Evolutionary conservation across 192 early-diverging fungal genomes (phyloP), one percentile per base, ranked within the genome.

Genomic region (Coemansia sp.): DNA sequence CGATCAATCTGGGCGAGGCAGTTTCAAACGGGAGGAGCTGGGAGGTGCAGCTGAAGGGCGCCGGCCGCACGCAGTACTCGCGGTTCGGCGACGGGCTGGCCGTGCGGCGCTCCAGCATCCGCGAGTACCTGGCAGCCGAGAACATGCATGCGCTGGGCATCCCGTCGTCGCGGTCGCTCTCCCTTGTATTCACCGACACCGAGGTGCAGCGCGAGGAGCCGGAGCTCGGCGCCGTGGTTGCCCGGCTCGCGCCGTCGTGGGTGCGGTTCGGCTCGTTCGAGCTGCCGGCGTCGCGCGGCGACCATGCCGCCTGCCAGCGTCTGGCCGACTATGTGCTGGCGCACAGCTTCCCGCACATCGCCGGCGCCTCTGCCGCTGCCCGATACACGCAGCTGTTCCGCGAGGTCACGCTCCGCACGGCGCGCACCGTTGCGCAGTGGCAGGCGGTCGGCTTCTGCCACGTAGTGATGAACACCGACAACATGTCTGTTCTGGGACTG

Each of bases 391-490:
- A 44, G 32, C 76, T 93, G 65, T 83, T 93, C 59, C 53, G 63
- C 39, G 67, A 84, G 38, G 84, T 93, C 1, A 84, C 87, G 4
- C 67, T 72, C 14, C 74, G 77, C 17, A 95, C 93, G 0, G 92
- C 92, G 0, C 55, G 70, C 14, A 92, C 89, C 85, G 85, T 93
- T 17, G 92, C 94, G 7, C 80, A 74, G 19, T 95, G 92, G 94
- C 92, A 94, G 76, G 78, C 86, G 0, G 75, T 89, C 38, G 93
- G 91, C 7, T 93, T 93, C 75, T 88, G 87, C 83, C 89, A 94
- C 61, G 90, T 93, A 39, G 94, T 95, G 2, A 91, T 95, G 90
- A 95, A 95, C 75, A 95, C 94, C 0, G 94, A 96, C 74, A 96
- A 96, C 65, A 91, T 94, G 89, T 93, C 92, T 4, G 71, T 95